Percentiles rank a stretch among this genome's conserved stretches.
Evolutionary conservation across 768 basidiomycete species (phyloP).

Genomic region (Pleurotus platypus): DNA sequence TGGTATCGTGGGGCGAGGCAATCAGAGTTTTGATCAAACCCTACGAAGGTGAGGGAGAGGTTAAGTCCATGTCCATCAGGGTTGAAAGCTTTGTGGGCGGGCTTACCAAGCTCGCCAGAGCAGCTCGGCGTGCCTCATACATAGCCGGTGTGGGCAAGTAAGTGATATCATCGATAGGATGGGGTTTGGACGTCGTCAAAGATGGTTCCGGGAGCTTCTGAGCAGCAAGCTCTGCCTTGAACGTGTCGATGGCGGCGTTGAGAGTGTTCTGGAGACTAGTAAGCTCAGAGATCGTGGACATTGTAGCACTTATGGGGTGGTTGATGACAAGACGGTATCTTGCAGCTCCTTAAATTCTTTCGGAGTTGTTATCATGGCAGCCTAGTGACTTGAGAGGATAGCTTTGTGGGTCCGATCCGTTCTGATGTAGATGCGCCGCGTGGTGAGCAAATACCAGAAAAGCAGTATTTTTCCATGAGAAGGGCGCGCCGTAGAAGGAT

Average conservation of each 20-base stretch:
- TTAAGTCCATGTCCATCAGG: not conserved
- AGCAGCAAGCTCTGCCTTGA: constrained; percentile 32
- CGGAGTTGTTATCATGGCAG: not conserved
- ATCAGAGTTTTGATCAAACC: constrained; percentile 30
- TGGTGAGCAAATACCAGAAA: not conserved
- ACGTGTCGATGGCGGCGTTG: constrained; percentile 32
- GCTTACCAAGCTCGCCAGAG: constrained; percentile 29
- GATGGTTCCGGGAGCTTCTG: constrained; percentile 33
- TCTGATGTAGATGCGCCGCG: not conserved
- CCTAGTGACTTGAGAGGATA: not conserved
- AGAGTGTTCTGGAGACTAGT: constrained; percentile 35
- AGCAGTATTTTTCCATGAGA: not conserved
- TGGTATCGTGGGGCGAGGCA: constrained; percentile 32
- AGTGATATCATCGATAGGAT: constrained; percentile 32
- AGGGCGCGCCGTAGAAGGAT: not conserved
- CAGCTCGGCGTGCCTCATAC: constrained; percentile 31
- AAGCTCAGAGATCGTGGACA: constrained; percentile 31
- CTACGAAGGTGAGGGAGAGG: constrained; percentile 13
- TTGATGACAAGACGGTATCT: not conserved
- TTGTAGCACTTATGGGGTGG: constrained; percentile 9
- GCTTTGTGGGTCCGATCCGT: not conserved
- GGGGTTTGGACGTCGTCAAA: constrained; percentile 28
- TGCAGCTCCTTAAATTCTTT: not conserved
- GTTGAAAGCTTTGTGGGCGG: not conserved
- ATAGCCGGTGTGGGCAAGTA: constrained; percentile 32